Base-by-base conservation (phyloP, 108 stramenopile species). In the Conticribra guillardii region DNA sequence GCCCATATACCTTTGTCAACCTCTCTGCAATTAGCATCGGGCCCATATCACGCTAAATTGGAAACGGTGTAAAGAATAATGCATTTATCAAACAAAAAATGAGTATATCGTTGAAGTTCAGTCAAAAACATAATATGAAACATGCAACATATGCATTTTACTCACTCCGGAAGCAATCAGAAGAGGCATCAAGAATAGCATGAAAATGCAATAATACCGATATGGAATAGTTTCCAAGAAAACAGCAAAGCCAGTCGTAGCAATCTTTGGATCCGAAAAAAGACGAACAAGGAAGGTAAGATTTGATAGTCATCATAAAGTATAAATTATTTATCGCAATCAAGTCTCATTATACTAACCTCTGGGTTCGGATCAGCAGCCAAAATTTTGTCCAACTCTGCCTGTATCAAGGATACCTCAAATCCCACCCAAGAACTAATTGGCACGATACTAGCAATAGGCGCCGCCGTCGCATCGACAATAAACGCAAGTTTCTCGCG, bases 21-120 rank as follows among this genome's bases (percentile, higher is more conserved):
- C 87, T 73, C 58, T 92, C 90, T 3, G 90, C 86, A 41, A 87
- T 54, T 7, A 88, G 67, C 90, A 92, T 87, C 11, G 87, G 83
- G 19, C 87, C 87, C 32, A 80, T 80, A 53, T 87, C 90, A 24
- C 88, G 79, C 28, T 82, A 64, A 21, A 51, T n/a, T 22, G 78
- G 67, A 26, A 67, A 21, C 19, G 27, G 14, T 19, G 54, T 16
- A 21, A 80, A 80, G 18, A 15, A 71, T 26, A 31, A 11, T 11
- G 15, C 44, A 44, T 51, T n/a, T 51, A 51, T 51, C 4, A 4
- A n/a, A n/a, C n/a, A 73, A 16, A 75, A 82, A 72, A 34, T 67
- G 67, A 33, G 72, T 68, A 56, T 33, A 69, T n/a, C 27, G 24
- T 65, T n/a, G 29, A 18, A 63, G 3, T 4, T 17, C 48, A 51